These are phyloP conservation scores for Mortierella sp. DNA, from an alignment of 371 early-diverging fungal species.

Conservation along the genomic window DNA sequence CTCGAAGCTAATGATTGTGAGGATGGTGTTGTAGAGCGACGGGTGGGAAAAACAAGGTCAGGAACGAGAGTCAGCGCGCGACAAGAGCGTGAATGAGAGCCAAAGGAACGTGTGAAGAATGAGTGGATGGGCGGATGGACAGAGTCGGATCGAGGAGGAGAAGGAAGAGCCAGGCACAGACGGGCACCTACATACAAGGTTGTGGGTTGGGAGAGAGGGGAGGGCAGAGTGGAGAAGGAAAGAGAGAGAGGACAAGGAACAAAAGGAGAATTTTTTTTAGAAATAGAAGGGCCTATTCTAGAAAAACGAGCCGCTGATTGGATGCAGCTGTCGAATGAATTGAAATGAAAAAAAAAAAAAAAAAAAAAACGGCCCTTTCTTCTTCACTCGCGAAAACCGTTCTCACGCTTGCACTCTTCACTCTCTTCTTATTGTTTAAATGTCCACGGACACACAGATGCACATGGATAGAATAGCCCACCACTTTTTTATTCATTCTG, in stretches of 20 bases:
- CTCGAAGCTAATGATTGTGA: not conserved
- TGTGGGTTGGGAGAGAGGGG: not conserved
- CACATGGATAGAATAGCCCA: not conserved
- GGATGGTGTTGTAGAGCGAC: not conserved
- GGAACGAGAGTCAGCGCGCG: conserved; percentile 1
- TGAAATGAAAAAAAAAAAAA: not conserved
- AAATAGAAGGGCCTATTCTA: too few relatives aligned
- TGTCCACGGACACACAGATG: not conserved
- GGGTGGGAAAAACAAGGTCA: not conserved
- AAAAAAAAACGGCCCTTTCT: not conserved
- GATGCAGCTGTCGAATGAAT: not conserved
- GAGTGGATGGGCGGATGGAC: conserved; percentile 7
- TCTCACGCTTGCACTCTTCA: not conserved
- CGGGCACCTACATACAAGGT: not conserved
- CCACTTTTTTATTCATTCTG: not conserved
- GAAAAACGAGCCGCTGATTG: not conserved
- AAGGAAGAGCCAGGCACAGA: conserved; percentile 4
- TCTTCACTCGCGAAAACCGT: not conserved
- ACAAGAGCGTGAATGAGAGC: not conserved
- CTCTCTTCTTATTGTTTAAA: too few relatives aligned
- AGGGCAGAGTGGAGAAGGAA: not conserved
- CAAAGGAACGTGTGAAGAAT: not conserved
- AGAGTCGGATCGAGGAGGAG: conserved; percentile 8
- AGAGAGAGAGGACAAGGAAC: not conserved
- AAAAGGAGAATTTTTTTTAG: not conserved